Conservation (phyloP, 1,139 yeast species). For the Scheffersomyces lignicola region DNA sequence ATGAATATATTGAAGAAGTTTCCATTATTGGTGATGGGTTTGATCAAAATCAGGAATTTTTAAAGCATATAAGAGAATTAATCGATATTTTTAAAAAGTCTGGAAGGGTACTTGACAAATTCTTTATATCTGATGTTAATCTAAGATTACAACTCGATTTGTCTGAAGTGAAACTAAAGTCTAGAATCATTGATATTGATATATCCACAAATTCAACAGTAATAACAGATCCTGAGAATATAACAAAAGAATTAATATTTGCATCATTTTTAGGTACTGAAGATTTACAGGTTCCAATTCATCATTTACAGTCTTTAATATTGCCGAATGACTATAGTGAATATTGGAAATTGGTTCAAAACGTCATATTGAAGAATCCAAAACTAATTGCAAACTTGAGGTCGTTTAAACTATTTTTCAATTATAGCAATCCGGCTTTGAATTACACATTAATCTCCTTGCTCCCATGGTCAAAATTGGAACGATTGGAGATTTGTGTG, state of each 20-base stretch:
- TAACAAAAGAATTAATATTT: constrained; percentile 1
- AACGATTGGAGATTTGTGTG: constrained; percentile 24
- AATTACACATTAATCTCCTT: constrained; percentile 9
- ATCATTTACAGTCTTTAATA: constrained; percentile 15
- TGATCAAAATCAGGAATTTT: constrained; percentile 8
- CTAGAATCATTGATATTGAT: constrained; percentile 13
- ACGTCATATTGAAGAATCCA: constrained; percentile 7
- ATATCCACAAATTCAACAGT: neutral
- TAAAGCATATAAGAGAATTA: constrained; percentile 12
- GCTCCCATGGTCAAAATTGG: constrained; percentile 19
- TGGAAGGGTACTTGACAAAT: constrained; percentile 10
- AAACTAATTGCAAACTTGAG: constrained; percentile 10
- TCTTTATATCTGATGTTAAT: constrained; percentile 16
- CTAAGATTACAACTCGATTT: constrained; percentile 14
- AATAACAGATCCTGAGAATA: constrained; percentile 1
- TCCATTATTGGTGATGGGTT: constrained; percentile 17
- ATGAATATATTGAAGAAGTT: constrained; percentile 22
- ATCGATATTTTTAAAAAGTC: constrained; percentile 6
- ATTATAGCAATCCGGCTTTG: constrained; percentile 9
- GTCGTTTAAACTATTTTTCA: constrained; percentile 19
- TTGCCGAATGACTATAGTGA: constrained; percentile 13
- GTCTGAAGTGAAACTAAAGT: constrained; percentile 9
- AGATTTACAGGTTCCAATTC: no score
- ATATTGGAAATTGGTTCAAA: constrained; percentile 19
- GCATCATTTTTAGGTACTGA: no score